Evolutionary conservation across 1,284 basidiomycete genomes (phyloP), one percentile per base, ranked within the genome.

Genomic region (Rhizoctonia solani): DNA sequence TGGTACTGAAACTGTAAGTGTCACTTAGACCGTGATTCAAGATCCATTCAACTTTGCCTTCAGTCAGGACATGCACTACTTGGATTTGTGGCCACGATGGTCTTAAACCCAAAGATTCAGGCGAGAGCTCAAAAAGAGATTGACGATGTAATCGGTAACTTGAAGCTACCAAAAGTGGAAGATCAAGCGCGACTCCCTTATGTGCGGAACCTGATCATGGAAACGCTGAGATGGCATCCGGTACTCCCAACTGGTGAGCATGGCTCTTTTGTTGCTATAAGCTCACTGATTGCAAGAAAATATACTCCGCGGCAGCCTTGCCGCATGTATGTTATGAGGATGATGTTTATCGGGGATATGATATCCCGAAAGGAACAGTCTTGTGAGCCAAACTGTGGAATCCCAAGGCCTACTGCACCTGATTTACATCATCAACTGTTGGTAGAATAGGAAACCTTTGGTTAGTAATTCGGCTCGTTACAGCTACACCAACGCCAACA

Each of bases 41-140:
- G 25, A 52, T 13, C 16, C 14, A 21, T 13, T 14, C 30, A 23
- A 6, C 50, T 46, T 50, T 49, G 13, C 47, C 52, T 14, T 29
- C 58, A 25, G 47, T 50, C 19, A 13, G 14, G 14, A 3, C 21
- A 50, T 50, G 21, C 23, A 13, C 47, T 50, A 46, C 21, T 42
- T 63, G 19, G 47, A 63, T 67, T 67, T 23, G 34, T 52, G 8
- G 21, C 52, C 2, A 49, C 58, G 1, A 63, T 66, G 63, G n/a
- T 66, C 5, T 46, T 41, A 8, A 73, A 50, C 44, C 71, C 67
- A 1, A 61, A 71, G 14, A 47, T 52, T n/a, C 70, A 70, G 54
- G 29, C 30, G 4, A 72, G 72, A 49, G 73, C 72, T 5, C 73
- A 73, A 34, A 67, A 68, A 16, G 74, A 75, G 54, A 63, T 75